These are phyloP conservation scores for Nymphaea colorata DNA, from an alignment of 164 flowering plant genomes.

Conservation along the genomic window DNA sequence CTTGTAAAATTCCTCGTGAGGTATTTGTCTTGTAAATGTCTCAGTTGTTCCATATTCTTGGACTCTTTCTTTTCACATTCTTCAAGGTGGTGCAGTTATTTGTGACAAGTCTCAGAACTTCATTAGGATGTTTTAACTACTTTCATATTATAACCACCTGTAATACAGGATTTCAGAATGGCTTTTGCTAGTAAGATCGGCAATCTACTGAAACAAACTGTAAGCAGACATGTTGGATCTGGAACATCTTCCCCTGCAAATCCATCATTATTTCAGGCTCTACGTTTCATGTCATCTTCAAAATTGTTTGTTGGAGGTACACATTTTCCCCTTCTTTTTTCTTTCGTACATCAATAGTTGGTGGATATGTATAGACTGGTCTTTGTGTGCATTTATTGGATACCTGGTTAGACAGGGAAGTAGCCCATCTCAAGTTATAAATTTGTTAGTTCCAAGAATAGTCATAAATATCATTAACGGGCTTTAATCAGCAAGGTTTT, in stretches of 20 bases:
- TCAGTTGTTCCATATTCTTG: not conserved
- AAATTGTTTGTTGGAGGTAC: constrained; percentile 48
- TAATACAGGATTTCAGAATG: constrained; percentile 10
- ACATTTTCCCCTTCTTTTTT: not conserved
- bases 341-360: not conserved
- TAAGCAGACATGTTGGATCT: constrained; percentile 13
- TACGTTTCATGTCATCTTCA: constrained; percentile 41
- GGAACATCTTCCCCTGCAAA: constrained; percentile 6
- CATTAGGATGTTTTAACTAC: not conserved
- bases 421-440: no score
- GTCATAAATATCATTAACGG: no score
- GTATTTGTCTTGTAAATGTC: not conserved
- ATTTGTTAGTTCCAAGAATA: no score
- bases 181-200: constrained; percentile 36
- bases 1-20: not conserved
- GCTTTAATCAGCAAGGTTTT: no score
- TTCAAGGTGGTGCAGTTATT: not conserved
- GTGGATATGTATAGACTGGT: no score
- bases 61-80: not conserved
- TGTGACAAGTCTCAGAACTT: not conserved
- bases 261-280: constrained; percentile 30
- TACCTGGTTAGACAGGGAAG: no score
- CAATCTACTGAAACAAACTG: constrained; percentile 25
- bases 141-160: not conserved
- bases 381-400: no score